Percentiles rank a stretch among this genome's conserved stretches.
Evolutionary conservation across 192 early-diverging fungal species (phyloP).

Genomic region (Thamnidium elegans): DNA sequence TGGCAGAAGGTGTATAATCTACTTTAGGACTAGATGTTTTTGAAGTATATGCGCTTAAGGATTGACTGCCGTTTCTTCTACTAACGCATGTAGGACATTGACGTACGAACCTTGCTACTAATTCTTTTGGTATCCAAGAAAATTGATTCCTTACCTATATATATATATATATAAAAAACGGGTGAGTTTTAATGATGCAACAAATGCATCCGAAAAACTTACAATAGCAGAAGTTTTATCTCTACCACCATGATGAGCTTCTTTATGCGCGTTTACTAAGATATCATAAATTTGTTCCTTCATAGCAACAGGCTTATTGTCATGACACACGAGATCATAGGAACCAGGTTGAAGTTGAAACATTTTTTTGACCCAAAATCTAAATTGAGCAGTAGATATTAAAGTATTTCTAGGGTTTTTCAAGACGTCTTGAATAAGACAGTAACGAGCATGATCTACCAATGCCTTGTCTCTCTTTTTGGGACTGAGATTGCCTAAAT

Average conservation of each 20-base stretch:
- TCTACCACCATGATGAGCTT: conserved; percentile 52
- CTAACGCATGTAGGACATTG: conserved; percentile 31
- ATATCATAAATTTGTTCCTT: conserved; percentile 52
- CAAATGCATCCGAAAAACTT: background rate
- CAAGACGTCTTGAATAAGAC: conserved; percentile 48
- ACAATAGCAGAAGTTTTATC: conserved; percentile 57
- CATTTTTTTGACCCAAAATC: conserved; percentile 59
- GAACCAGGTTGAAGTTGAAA: conserved; percentile 40
- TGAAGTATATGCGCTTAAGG: conserved; percentile 1
- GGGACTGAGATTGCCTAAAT: conserved; percentile 44
- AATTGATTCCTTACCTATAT: conserved; percentile 23
- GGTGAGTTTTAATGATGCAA: too few species aligned
- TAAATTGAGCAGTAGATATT: conserved; percentile 52
- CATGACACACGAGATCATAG: conserved; percentile 44
- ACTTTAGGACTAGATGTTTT: conserved; percentile 5
- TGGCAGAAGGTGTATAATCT: background rate
- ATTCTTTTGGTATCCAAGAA: conserved; percentile 34
- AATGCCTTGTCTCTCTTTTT: conserved; percentile 55
- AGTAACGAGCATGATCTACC: conserved; percentile 44
- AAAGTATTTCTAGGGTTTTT: conserved; percentile 50
- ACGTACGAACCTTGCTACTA: conserved; percentile 29
- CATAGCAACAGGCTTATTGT: conserved; percentile 51
- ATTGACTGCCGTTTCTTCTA: conserved; percentile 18
- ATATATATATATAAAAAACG: background rate
- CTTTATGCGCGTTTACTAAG: conserved; percentile 43